Evolutionary conservation across 2,329 filamentous ascomycete species (phyloP).

Genomic region (Graphium sp.): DNA sequence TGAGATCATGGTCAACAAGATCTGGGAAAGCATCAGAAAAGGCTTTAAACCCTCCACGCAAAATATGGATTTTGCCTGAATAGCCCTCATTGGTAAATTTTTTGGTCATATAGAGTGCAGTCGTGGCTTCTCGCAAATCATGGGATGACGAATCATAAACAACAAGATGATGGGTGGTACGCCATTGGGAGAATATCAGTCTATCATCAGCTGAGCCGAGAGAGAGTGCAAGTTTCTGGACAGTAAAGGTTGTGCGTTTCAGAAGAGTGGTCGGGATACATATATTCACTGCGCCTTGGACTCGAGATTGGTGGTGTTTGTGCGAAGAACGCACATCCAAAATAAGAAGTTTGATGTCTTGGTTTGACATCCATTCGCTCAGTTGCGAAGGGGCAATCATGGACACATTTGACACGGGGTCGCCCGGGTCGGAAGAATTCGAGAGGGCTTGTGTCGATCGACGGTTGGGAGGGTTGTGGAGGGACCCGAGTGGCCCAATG

Average conservation of each 20-base stretch:
- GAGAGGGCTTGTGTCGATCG: too few species aligned
- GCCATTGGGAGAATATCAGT: conserved; percentile 62
- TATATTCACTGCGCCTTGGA: conserved; percentile 70
- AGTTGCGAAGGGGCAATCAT: conserved; percentile 39
- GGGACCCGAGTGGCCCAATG: too few species aligned
- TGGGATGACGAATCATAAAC: conserved; percentile 72
- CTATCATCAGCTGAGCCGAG: conserved; percentile 60
- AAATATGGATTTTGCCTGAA: conserved; percentile 52
- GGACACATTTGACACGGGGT: too few species aligned
- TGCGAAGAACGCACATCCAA: conserved; percentile 79
- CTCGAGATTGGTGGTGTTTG: conserved; percentile 59
- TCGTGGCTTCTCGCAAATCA: conserved; percentile 63
- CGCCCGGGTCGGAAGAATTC: too few species aligned
- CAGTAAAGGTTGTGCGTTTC: conserved; percentile 79
- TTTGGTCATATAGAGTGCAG: conserved; percentile 74
- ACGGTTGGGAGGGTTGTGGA: too few species aligned
- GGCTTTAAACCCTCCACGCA: conserved; percentile 66
- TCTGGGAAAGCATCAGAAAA: conserved; percentile 53
- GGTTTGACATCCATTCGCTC: conserved; percentile 33
- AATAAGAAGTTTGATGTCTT: conserved; percentile 38
- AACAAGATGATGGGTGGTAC: conserved; percentile 55
- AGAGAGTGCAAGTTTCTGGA: conserved; percentile 73
- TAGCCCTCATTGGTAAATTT: conserved; percentile 84
- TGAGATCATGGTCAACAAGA: conserved; percentile 42
- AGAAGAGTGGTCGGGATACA: conserved; percentile 91